A percentile compares a stretch with the other conserved stretches of the same genome.
phyloP scores from a whole-genome alignment of 2,329 filamentous ascomycete species.

The Pseudofabraea citricarpa region DNA sequence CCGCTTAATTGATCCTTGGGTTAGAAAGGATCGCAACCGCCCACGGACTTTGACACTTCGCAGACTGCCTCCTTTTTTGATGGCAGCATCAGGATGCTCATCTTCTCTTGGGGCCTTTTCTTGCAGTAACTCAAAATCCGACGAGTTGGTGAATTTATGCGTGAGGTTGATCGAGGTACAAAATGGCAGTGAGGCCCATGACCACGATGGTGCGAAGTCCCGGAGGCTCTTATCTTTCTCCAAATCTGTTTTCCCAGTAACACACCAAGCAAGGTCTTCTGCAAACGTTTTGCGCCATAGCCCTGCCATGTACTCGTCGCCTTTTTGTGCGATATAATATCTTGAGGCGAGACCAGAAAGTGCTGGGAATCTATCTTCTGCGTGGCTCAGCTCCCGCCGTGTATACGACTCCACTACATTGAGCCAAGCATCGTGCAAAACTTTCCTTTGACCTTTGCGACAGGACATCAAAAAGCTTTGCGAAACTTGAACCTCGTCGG shows the following conservation, averaged over 20 bases:
- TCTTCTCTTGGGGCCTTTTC: background rate
- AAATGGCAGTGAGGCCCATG: background rate
- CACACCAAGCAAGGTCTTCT: background rate
- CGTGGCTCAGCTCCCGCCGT: slow-evolving; percentile 1
- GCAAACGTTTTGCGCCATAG: background rate
- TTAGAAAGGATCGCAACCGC: background rate
- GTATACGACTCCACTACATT: slow-evolving; percentile 6
- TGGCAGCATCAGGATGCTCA: background rate
- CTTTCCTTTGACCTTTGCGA: background rate
- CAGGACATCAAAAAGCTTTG: background rate
- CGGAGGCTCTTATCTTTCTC: background rate
- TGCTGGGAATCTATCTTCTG: slow-evolving; percentile 3
- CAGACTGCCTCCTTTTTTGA: background rate
- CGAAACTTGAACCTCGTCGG: background rate
- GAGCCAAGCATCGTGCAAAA: slow-evolving; percentile 5
- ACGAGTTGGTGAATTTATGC: background rate
- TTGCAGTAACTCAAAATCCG: background rate
- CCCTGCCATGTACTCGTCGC: background rate
- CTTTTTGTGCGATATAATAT: background rate
- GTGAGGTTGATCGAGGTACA: background rate
- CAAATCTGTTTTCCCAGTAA: background rate
- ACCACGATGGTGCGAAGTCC: background rate
- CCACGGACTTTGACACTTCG: background rate
- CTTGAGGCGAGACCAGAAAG: slow-evolving; percentile 2
- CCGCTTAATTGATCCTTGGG: background rate